Evolutionary conservation across 2,329 filamentous ascomycete genomes (phyloP).

Genomic region (Rugonectria rugulosa): DNA sequence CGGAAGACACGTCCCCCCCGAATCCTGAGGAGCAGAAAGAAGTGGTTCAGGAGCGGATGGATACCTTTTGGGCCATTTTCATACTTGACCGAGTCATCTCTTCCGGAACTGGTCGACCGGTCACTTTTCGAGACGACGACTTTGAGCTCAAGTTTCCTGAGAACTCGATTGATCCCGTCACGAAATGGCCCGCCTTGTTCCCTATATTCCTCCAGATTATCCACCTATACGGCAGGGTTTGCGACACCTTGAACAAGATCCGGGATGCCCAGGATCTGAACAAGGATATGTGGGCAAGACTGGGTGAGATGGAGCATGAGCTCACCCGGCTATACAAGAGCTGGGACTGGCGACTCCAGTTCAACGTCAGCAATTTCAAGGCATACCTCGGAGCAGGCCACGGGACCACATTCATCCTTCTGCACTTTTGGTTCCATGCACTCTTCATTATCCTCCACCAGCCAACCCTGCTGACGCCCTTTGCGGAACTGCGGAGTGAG

Average conservation of each 20-base stretch:
- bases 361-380: conserved; percentile 87
- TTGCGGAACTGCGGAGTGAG: conserved; percentile 64
- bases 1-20: conserved; percentile 49
- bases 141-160: conserved; percentile 79
- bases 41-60: conserved; percentile 81
- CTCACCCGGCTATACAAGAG: conserved; percentile 76
- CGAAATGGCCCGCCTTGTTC: conserved; percentile 79
- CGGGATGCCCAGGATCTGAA: conserved; percentile 77
- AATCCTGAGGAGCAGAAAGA: conserved; percentile 64
- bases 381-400: conserved; percentile 82
- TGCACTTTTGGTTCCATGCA: conserved; percentile 91
- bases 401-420: conserved; percentile 84
- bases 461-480: conserved; percentile 81
- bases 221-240: conserved; percentile 84
- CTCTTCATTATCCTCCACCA: conserved; percentile 86
- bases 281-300: conserved; percentile 72
- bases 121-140: conserved; percentile 83
- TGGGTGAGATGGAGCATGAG: conserved; percentile 81
- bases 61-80: conserved; percentile 92
- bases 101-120: conserved; percentile 83
- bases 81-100: conserved; percentile 88
- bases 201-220: conserved; percentile 84
- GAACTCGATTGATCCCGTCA: conserved; percentile 58
- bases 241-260: conserved; percentile 84
- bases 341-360: conserved; percentile 77